Evolutionary conservation across 345 rosid genomes (phyloP).

Genomic region (Hibiscus syriacus): DNA sequence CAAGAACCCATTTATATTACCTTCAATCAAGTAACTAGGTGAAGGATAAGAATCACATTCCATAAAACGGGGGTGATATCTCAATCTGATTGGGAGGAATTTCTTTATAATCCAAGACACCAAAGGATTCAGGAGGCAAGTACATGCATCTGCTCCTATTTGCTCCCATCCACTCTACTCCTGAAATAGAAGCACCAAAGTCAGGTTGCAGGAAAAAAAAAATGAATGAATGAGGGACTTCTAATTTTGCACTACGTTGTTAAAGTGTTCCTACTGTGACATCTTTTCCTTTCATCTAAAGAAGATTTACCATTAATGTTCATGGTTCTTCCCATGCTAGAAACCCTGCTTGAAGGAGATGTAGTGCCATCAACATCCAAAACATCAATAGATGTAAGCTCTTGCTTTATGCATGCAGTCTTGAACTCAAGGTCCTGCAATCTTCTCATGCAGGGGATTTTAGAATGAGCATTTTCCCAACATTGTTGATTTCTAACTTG

Average conservation of each 20-base stretch:
- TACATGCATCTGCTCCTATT: slow-evolving; percentile 54
- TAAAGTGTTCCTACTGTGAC: not conserved
- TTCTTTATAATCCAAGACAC: slow-evolving; percentile 49
- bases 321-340: slow-evolving; percentile 35
- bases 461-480: slow-evolving; percentile 41
- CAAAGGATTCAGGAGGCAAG: slow-evolving; percentile 41
- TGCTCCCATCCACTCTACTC: slow-evolving; percentile 44
- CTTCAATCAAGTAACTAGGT: slow-evolving; percentile 34
- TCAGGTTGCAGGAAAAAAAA: slow-evolving; percentile 23
- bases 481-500: too few species aligned
- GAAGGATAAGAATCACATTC: slow-evolving; percentile 35
- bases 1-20: slow-evolving; percentile 38
- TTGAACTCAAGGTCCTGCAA: slow-evolving; percentile 75
- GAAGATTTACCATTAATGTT: slow-evolving; percentile 48
- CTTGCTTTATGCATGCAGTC: slow-evolving; percentile 52
- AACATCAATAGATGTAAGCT: slow-evolving; percentile 34
- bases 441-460: slow-evolving; percentile 78
- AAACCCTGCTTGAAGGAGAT: slow-evolving; percentile 37
- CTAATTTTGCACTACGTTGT: slow-evolving; percentile 3
- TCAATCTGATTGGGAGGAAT: slow-evolving; percentile 32
- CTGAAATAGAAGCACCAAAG: slow-evolving; percentile 35
- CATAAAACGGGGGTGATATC: slow-evolving; percentile 35
- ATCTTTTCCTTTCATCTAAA: slow-evolving; percentile 11
- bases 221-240: slow-evolving; percentile 2
- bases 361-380: slow-evolving; percentile 35